Evolutionary conservation across 2,329 filamentous ascomycete species (phyloP).

Genomic region (Fusarium kyushuense): DNA sequence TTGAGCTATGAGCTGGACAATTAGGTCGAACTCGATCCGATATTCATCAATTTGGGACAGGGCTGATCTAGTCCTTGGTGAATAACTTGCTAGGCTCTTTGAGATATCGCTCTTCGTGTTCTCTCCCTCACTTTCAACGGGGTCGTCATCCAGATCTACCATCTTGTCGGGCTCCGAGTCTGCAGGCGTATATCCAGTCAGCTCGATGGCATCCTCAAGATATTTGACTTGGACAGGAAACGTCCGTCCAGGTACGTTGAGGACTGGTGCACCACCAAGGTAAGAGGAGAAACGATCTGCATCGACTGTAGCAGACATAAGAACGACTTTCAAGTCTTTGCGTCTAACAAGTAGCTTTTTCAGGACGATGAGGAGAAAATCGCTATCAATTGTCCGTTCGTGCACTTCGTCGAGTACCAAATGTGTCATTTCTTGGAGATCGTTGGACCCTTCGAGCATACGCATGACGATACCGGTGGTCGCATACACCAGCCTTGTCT

Average conservation of each 20-base stretch:
- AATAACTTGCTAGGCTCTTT: slow-evolving; percentile 79
- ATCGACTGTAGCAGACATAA: slow-evolving; percentile 98
- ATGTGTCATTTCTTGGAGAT: slow-evolving; percentile 90
- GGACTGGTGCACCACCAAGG: slow-evolving; percentile 83
- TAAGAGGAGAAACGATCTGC: slow-evolving; percentile 92
- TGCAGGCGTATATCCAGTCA: slow-evolving; percentile 77
- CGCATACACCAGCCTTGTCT: slow-evolving; percentile 89
- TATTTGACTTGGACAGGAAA: slow-evolving; percentile 91
- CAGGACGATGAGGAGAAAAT: slow-evolving; percentile 93
- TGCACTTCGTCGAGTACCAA: slow-evolving; percentile 98
- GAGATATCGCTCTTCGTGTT: slow-evolving; percentile 68
- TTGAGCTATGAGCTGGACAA: slow-evolving; percentile 81
- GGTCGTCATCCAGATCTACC: slow-evolving; percentile 73
- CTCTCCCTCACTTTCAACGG: slow-evolving; percentile 63
- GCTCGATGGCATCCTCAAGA: slow-evolving; percentile 91
- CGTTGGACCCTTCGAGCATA: slow-evolving; percentile 91
- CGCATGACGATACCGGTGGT: slow-evolving; percentile 95
- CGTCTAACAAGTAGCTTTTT: slow-evolving; percentile 82
- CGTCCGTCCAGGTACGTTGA: slow-evolving; percentile 92
- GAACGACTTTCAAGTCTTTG: slow-evolving; percentile 87
- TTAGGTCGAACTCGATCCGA: slow-evolving; percentile 87
- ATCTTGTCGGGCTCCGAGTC: slow-evolving; percentile 62
- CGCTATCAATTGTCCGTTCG: slow-evolving; percentile 94
- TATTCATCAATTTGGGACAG: slow-evolving; percentile 89
- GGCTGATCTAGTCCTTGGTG: slow-evolving; percentile 77